Base-by-base conservation (phyloP, 2,329 filamentous ascomycete species). In the Apiospora hydei region DNA sequence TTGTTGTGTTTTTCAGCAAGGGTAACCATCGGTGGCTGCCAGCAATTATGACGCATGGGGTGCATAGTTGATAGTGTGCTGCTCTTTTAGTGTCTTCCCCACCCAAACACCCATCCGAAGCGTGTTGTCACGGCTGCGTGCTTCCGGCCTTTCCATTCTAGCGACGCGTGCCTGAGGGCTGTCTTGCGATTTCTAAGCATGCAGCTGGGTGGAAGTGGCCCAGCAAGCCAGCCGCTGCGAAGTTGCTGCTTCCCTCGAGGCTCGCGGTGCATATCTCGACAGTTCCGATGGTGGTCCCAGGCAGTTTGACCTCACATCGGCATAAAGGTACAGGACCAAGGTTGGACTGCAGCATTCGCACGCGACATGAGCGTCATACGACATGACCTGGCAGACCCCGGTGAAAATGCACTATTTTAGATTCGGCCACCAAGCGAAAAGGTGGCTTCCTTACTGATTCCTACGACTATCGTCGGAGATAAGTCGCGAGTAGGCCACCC, bases 11-110 rank as follows among this genome's bases (percentile, higher is more conserved):
- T 41, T 64, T 41, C 26, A 41, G 57, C 57, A 38, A 41, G 57
- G 57, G 30, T 64, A 38, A 38, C 57, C 57, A 21, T 64, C 57
- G 4, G 34, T 64, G 57, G 57, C 57, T 64, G 57, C 57, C 57
- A 64, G 57, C 57, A 64, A 64, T 41, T 68, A 68, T 68, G 67
- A 68, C 67, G 67, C 67, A 46, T 16, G 34, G 41, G 41, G 18
- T 46, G 67, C 67, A 68, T 68, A 68, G 30, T 21, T 38, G 34
- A 38, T 38, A 38, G 66, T 68, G 66, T 68, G 24, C 30, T 49
- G 16, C 64, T 43, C 34, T 24, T 26, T n/a, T 21, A 43, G 30
- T 66, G 41, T 21, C 34, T 47, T n/a, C 43, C 7, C 41, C 67
- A 24, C 43, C 67, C 67, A 64, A 64, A 41, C 57, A 41, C 18